Base-by-base conservation (phyloP, 768 basidiomycete species). In the Hypholoma sublateritium region DNA sequence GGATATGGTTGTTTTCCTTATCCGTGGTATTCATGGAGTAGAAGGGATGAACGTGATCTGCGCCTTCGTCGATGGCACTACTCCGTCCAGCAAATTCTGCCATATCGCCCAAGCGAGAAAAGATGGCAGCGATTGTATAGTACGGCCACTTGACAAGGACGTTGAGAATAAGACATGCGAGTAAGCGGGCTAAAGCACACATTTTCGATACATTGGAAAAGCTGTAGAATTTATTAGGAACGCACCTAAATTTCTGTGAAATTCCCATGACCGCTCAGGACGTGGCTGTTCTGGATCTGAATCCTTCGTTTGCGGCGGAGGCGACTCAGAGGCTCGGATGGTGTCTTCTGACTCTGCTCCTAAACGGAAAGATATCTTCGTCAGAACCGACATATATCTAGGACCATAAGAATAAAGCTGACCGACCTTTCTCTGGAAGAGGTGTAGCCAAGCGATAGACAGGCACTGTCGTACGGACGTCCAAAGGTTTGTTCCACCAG, bases 401-500 rank as follows among this genome's bases (percentile, higher is more conserved):
- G 2, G 28, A 32, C 5, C 1, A 32, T 21, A 22, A n/a, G 8
- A 13, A 24, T 12, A 12, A 36, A 21, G 0, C 1, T 32, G 17
- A 16, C 51, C 24, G 4, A 55, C 49, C 44, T 41, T 50, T 47
- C 17, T 53, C 32, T 11, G 43, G 55, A 35, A 53, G 51, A 53
- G 52, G 22, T n/a, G 36, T 3, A 21, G 53, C 46, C 37, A 28
- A 21, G 9, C 59, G 21, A n/a, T 53, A 47, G 6, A 62, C 61
- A 1, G 61, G 61, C 8, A 62, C 50, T 4, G 53, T 46, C 2
- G 53, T 57, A 8, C 60, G 58, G 1, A 74, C 68, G 50, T 72
- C 67, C 13, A 70, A 61, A 0, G 75, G 76, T 58, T 77, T 77
- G 35, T 69, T 56, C 74, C 70, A 75, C 75, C 76, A 77, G 6